Conservation (phyloP, 31 red algal genomes). For the Endocladia muricata region DNA sequence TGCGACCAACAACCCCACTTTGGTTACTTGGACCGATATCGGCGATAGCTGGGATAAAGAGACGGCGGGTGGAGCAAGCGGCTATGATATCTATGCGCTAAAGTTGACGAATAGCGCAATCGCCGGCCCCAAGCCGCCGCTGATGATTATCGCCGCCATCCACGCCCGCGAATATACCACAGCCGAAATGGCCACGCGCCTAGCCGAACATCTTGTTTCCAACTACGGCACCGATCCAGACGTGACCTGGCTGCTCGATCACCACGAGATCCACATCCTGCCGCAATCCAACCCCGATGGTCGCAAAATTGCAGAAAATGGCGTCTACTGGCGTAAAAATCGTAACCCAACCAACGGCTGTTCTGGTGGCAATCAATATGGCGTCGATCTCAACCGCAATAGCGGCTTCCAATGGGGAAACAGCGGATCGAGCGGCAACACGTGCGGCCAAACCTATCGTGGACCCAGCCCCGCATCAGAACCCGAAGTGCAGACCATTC, state of each 20-base stretch:
- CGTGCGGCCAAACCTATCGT: not conserved
- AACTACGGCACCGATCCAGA: not conserved
- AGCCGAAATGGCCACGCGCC: not conserved
- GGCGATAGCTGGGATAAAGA: too few relatives aligned
- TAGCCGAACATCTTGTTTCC: not conserved
- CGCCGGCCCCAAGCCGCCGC: not conserved
- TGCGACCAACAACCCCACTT: too few relatives aligned
- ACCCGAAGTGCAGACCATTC: not conserved
- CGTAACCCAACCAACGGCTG: not conserved
- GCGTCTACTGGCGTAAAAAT: not conserved
- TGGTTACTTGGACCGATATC: too few relatives aligned
- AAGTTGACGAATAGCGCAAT: not conserved
- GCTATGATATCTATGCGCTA: not conserved
- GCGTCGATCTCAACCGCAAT: not conserved
- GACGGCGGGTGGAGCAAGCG: not conserved
- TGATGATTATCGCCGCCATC: not conserved
- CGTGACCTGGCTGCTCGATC: not conserved
- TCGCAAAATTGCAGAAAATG: not conserved
- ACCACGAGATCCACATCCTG: not conserved
- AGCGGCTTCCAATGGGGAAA: not conserved
- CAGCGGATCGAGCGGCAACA: not conserved
- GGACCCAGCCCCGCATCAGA: not conserved
- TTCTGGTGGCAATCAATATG: slow-evolving; percentile 1
- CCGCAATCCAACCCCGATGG: not conserved
- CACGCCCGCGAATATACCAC: not conserved